phyloP scores from a whole-genome alignment of 805 yeast species.

The Starmera amethionina region DNA sequence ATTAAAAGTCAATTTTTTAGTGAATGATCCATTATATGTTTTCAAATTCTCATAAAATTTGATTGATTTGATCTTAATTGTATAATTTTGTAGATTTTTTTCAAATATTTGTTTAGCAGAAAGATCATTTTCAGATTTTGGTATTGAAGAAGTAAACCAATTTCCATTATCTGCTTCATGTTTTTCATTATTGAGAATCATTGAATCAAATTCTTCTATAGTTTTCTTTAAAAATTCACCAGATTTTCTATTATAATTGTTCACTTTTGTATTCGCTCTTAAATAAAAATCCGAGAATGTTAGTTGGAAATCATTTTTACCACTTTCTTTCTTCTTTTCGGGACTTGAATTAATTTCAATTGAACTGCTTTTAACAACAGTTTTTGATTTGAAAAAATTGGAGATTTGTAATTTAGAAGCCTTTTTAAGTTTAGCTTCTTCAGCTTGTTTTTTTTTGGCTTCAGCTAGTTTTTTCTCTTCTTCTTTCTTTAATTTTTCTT shows the following conservation, averaged over 20 bases:
- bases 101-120: constrained; percentile 22
- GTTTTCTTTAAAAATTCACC: too few relatives aligned
- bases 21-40: constrained; percentile 45
- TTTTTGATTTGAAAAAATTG: constrained; percentile 21
- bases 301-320: too few relatives aligned
- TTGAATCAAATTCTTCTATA: too few relatives aligned
- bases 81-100: constrained; percentile 21
- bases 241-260: too few relatives aligned
- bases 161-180: constrained; percentile 3
- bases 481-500: constrained; percentile 20
- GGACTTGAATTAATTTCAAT: constrained; percentile 4
- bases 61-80: constrained; percentile 26
- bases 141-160: too few relatives aligned
- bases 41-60: constrained; percentile 42
- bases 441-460: constrained; percentile 24
- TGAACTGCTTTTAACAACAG: constrained; percentile 9
- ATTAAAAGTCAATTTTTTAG: constrained; percentile 25
- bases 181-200: neutral
- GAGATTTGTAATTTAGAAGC: constrained; percentile 17
- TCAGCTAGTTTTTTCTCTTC: constrained; percentile 28
- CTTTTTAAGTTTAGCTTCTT: constrained; percentile 12
- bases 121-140: constrained; percentile 12
- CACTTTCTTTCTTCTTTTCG: neutral
- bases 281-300: too few relatives aligned
- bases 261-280: too few relatives aligned